Evolutionary conservation across 768 basidiomycete species (phyloP), one percentile per base, ranked within the genome.

Genomic region (Rhodocollybia butyracea): DNA sequence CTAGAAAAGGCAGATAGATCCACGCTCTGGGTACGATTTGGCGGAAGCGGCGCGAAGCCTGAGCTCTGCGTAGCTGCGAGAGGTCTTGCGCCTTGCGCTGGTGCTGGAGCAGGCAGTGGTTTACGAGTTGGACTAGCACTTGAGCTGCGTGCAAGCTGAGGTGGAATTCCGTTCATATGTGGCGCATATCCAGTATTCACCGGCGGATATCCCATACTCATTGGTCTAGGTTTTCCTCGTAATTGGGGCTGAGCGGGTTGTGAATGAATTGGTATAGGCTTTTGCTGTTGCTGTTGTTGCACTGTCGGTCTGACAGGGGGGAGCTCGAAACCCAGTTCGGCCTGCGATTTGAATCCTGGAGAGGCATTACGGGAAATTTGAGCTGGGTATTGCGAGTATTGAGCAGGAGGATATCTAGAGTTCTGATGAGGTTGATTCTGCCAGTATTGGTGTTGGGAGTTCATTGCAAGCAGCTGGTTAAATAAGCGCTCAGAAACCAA

Each of bases 1-100:
- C 50, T 51, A 24, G 34, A 40, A 10, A 51, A 39, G 11, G 50
- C 50, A n/a, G 50, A 51, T 15, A 51, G 38, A 51, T 51, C 50
- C 24, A 39, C 24, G 36, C 50, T 51, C 24, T 51, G 36, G 39
- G 34, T 19, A 38, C 27, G 22, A 29, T 40, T 51, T 13, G 34
- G 36, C 15, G 26, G 36, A 19, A 40, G n/a, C 11, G 36, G 50
- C 36, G 46, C 31, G 11, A 51, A 51, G 10, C 24, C 27, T 21
- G 50, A 40, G 21, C 21, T 40, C 26, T 51, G 50, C 13, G 50
- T 51, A 19, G 30, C 36, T 39, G 50, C 26, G 3, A 32, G 50
- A 4, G 39, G 39, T 22, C 50, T 39, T 15, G 34, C 5, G 17
- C 17, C 22, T 17, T 12, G 22, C 4, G 21, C 36, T 17, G 36